Conservation (phyloP, 140 eudicot genomes). For the Oenanthe javanica region DNA sequence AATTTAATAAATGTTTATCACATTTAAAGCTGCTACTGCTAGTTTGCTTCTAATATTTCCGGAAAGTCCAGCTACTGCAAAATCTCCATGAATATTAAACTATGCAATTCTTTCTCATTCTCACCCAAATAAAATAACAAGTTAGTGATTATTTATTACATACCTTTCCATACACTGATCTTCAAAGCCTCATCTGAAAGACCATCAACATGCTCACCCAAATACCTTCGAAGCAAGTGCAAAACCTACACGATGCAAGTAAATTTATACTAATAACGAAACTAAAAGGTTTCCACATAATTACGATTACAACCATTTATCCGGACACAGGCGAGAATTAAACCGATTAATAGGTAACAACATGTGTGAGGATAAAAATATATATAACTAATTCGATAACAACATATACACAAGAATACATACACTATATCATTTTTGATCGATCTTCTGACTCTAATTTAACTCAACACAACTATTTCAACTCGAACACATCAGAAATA, state of each 20-base stretch:
- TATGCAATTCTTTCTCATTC: neutral
- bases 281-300: neutral
- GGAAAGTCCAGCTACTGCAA: neutral
- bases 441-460: neutral
- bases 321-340: neutral
- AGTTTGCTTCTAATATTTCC: neutral
- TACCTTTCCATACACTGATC: conserved; percentile 98
- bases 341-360: neutral
- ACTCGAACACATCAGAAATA: neutral
- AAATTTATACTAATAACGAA: neutral
- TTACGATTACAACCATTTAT: neutral
- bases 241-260: conserved; percentile 51
- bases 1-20: neutral
- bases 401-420: neutral
- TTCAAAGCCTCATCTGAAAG: conserved; percentile 91
- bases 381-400: neutral
- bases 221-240: conserved; percentile 90
- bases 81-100: neutral
- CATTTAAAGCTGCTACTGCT: neutral
- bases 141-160: neutral
- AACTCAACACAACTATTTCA: neutral
- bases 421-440: neutral
- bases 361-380: no score
- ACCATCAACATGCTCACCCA: conserved; percentile 98
- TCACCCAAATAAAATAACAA: neutral